Base-by-base conservation (phyloP, 768 basidiomycete genomes). In the Trametes maxima region DNA sequence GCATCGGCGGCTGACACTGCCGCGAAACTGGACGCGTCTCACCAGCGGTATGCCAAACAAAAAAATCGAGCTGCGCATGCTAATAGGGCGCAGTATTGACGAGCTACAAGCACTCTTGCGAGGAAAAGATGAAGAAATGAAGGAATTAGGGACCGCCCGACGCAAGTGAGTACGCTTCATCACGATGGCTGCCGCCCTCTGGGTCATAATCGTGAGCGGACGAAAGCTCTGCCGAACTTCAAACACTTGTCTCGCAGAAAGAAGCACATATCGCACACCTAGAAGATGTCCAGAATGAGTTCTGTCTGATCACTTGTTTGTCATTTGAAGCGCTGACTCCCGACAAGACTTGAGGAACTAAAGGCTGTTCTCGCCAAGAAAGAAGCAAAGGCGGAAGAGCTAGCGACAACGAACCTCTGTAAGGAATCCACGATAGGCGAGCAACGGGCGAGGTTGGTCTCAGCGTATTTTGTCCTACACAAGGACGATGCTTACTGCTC, bases 1-100 rank as follows among this genome's bases (percentile, higher is more conserved):
- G 13, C 59, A 3, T 17, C 48, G 16, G 62, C 60, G 39, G 69
- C 68, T 0, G 68, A 72, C 1, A 50, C 62, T 0, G 63, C 69
- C 37, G 52, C 61, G 5, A 65, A 65, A 53, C 43, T 68, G 7
- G 24, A 37, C 4, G 49, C 57, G 7, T 42, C 65, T 2, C 58
- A 43, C 8, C 54, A 58, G 10, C 59, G 63, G 70, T 67, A 45
- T 1, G 66, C 48, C 21, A 24, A 14, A 17, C 21, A 16, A 12
- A 11, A 5, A 2, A 52, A 2, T 7, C 6, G 21, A 13, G 2
- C 14, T 52, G 16, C 13, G 36, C 22, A 40, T 13, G 37, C 16
- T 48, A 48, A 47, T 42, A 67, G 70, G 33, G 58, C 61, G 14
- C 28, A 50, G 12, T 44, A 62, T 5, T 19, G 40, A 28, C 7